phyloP scores from a whole-genome alignment of 352 stramenopile genomes.

The Phytophthora podocarpi region DNA sequence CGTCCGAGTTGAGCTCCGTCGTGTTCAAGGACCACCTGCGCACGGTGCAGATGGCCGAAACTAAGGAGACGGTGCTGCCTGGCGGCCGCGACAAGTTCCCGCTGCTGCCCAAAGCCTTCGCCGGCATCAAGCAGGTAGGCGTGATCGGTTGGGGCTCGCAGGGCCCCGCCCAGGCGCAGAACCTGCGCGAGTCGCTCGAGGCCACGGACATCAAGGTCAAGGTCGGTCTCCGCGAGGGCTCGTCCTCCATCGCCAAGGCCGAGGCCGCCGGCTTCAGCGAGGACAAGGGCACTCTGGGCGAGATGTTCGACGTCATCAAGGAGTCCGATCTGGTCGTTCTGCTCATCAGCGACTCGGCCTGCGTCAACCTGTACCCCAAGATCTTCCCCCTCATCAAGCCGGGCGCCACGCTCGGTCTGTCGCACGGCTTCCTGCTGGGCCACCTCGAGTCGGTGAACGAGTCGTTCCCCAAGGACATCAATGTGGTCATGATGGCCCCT shows the following conservation, averaged over 20 bases:
- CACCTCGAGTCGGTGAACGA: slow-evolving; percentile 96
- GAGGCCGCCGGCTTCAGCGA: slow-evolving; percentile 93
- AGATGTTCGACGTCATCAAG: slow-evolving; percentile 97
- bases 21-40: slow-evolving; percentile 81
- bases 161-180: slow-evolving; percentile 96
- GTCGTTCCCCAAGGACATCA: slow-evolving; percentile 95
- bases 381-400: slow-evolving; percentile 96
- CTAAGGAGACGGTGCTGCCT: slow-evolving; percentile 76
- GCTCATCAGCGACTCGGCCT: slow-evolving; percentile 96
- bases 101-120: slow-evolving; percentile 95
- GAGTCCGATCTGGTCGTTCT: slow-evolving; percentile 97
- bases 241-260: slow-evolving; percentile 81
- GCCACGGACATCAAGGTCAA: slow-evolving; percentile 77
- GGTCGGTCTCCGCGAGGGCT: slow-evolving; percentile 87
- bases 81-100: slow-evolving; percentile 94
- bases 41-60: slow-evolving; percentile 79
- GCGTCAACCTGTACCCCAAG: slow-evolving; percentile 96
- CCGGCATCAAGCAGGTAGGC: slow-evolving; percentile 96
- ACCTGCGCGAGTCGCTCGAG: slow-evolving; percentile 96
- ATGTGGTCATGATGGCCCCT: slow-evolving; percentile 98
- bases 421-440: slow-evolving; percentile 97
- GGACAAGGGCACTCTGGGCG: slow-evolving; percentile 93
- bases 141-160: slow-evolving; percentile 99
- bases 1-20: slow-evolving; percentile 61
- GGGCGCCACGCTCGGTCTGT: slow-evolving; percentile 96